These are phyloP conservation scores for Jackrogersella multiformis DNA, from an alignment of 495 filamentous ascomycete genomes.

Conservation along the genomic window DNA sequence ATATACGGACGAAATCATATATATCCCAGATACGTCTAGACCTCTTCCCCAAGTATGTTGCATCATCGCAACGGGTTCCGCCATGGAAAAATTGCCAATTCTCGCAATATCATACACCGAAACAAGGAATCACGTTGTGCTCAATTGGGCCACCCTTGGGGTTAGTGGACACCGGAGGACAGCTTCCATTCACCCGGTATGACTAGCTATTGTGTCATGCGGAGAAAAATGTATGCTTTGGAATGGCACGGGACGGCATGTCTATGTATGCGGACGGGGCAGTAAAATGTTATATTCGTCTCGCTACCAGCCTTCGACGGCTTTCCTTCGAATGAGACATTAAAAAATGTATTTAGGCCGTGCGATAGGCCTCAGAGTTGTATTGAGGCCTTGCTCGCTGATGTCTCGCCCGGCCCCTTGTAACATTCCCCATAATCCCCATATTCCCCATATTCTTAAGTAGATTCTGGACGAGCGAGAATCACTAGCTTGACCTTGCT, in stretches of 20 bases:
- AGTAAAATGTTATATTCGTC: neutral
- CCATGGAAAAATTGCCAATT: conserved; percentile 11
- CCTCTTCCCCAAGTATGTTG: conserved; percentile 1
- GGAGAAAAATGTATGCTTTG: neutral
- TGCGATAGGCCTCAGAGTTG: neutral
- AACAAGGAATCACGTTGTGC: neutral
- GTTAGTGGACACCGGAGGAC: neutral
- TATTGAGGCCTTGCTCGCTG: neutral
- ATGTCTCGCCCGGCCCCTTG: neutral
- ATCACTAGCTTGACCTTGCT: too few species aligned
- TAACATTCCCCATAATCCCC: too few species aligned
- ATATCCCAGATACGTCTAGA: neutral
- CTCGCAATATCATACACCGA: conserved; percentile 36
- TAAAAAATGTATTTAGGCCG: neutral
- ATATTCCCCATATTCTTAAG: too few species aligned
- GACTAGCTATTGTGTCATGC: conserved; percentile 5
- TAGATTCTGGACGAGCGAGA: too few species aligned
- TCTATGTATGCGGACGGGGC: neutral
- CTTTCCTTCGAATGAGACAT: neutral
- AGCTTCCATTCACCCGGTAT: conserved; percentile 28
- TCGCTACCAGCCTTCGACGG: neutral
- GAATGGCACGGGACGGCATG: neutral
- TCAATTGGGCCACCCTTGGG: conserved; percentile 23
- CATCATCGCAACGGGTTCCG: conserved; percentile 13
- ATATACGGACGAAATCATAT: neutral